Base-by-base conservation (phyloP, 1,284 basidiomycete genomes). In the Cutaneotrichosporon sp. region DNA sequence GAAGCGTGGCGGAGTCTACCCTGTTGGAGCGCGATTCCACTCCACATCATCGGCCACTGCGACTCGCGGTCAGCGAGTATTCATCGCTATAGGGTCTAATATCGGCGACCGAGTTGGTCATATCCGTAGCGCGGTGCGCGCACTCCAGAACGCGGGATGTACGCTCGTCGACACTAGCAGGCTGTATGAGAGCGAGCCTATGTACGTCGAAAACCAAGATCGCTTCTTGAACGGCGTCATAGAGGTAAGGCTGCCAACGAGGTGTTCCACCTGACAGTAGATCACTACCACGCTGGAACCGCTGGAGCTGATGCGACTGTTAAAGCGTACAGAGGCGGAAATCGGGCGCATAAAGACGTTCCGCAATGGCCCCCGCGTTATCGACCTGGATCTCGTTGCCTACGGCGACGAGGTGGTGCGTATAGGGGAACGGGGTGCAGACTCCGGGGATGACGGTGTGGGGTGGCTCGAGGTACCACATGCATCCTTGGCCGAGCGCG, bases 191-290 rank as follows among this genome's bases (percentile, higher is more conserved):
- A 93, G 87, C 17, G 80, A 85, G 19, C 91, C 96, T 0, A 97
- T 97, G 96, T 99, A 98, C 72, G 84, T 94, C 22, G 81, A 82
- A 16, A 85, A 96, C 58, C 94, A 99, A 71, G 88, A 87, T 22
- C 75, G 79, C 26, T 98, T 98, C 74, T 81, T 89, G 57, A 98
- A 98, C 67, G 89, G 88, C 52, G 90, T 88, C 9, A 88, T 92
- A 61, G 79, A 91, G 73, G 90, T 94, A 56, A 35, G 45, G 25
- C 20, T 4, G 19, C 5, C 20, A 7, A 12, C 14, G 20, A 14
- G 31, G 29, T 31, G 29, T 31, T 10, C 29, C 14, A 14, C 29
- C 14, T 9, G 14, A 9, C 8, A 14, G 12, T n/a, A 47, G 46
- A n/a, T 49, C n/a, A 79, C 84, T 57, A 97, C 92, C 0, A 81